Base-by-base conservation (phyloP, 768 basidiomycete genomes). In the Calocybe cyanea region DNA sequence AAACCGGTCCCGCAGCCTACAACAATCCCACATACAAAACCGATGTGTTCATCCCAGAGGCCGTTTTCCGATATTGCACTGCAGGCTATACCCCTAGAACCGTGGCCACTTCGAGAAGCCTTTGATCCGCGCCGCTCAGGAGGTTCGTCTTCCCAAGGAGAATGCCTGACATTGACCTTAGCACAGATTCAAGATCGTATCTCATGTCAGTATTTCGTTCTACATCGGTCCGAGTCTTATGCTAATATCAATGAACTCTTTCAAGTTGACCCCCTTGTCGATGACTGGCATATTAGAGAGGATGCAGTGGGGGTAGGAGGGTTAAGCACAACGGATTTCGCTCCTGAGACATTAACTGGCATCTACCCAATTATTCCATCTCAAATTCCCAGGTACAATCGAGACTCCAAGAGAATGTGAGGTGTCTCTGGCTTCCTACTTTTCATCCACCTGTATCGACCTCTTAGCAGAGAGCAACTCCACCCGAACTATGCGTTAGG, bases 341-440 rank as follows among this genome's bases (percentile, higher is more conserved):
- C 32, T 2, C 11, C 32, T 21, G 41, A 17, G 3, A 19, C 34
- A 2, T 14, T 8, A 6, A 18, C 18, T 6, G 3, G 5, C n/a
- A 43, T 43, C 10, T 43, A 43, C n/a, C 32, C 49, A 3, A 19
- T 50, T n/a, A 21, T 50, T 34, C 49, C 49, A 5, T 4, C 30
- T 13, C 24, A 45, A 31, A 36, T 50, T 5, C 44, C 44, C 14
- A 35, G 34, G 34, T 35, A 35, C 17, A 35, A 6, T 7, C 13
- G 34, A 14, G 10, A 32, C 7, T n/a, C n/a, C n/a, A 4, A 7
- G 9, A 17, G 5, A 19, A 11, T 17, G 32, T 19, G 10, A 32
- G 41, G 21, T 30, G 10, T 43, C 10, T 2, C 4, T 14, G n/a
- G n/a, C n/a, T n/a, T n/a, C n/a, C n/a, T n/a, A n/a, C n/a, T n/a